phyloP scores from a whole-genome alignment of 768 basidiomycete species.

The Podaxis carcinomalis region DNA sequence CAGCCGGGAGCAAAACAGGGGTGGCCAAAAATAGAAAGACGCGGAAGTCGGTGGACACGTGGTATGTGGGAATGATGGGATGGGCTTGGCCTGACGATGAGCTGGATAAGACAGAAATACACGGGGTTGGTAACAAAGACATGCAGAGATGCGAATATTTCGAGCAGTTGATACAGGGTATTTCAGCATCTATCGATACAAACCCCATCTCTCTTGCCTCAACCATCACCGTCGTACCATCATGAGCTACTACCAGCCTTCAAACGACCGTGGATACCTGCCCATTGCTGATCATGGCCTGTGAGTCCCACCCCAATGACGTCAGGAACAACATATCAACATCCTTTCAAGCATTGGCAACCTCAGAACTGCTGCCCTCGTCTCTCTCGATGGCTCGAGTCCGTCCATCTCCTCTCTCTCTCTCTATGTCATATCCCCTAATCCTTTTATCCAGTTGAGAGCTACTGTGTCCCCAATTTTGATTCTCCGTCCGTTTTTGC shows the following conservation, averaged over 20 bases:
- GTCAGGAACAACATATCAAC: slow-evolving; percentile 1
- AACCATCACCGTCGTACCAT: slow-evolving; percentile 20
- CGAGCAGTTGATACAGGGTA: slow-evolving; percentile 7
- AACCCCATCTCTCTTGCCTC: neutral
- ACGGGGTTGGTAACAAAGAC: neutral
- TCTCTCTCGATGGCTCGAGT: slow-evolving; percentile 84
- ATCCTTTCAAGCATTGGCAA: slow-evolving; percentile 65
- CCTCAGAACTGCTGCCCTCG: slow-evolving; percentile 75
- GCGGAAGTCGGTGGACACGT: neutral
- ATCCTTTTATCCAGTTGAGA: slow-evolving; percentile 58
- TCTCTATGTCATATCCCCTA: neutral
- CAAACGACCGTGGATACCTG: slow-evolving; percentile 59
- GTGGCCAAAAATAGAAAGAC: neutral
- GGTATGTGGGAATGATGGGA: neutral
- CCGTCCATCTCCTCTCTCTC: slow-evolving; percentile 16
- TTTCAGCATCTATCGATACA: slow-evolving; percentile 5
- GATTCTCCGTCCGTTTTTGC: slow-evolving; percentile 93
- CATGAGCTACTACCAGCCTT: slow-evolving; percentile 55
- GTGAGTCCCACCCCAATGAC: slow-evolving; percentile 35
- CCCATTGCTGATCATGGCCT: slow-evolving; percentile 78
- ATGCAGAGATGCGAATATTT: slow-evolving; percentile 8
- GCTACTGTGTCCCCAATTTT: slow-evolving; percentile 90
- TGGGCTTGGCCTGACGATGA: neutral
- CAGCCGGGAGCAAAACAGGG: neutral
- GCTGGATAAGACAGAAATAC: neutral